Percentiles rank a stretch among this genome's conserved stretches.
These are phyloP conservation scores for Neurospora sublineolata DNA, from an alignment of 495 filamentous ascomycete genomes.

Conservation along the genomic window DNA sequence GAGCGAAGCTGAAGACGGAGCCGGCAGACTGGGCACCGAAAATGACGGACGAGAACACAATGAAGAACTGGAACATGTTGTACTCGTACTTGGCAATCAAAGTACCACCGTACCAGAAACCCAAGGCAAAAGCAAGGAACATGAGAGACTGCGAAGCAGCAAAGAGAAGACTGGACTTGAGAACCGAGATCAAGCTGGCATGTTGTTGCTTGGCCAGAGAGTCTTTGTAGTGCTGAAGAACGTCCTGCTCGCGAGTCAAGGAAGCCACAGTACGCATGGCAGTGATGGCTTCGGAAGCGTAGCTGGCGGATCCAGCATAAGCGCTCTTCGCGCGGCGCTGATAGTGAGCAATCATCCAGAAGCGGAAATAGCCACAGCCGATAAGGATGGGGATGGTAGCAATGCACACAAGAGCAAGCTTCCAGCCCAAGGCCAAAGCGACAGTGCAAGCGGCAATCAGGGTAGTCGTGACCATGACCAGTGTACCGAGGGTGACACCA, in stretches of 20 bases:
- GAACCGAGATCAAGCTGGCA: conserved; percentile 20
- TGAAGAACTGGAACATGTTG: conserved; percentile 68
- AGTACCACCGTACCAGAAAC: conserved; percentile 68
- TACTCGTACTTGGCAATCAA: conserved; percentile 63
- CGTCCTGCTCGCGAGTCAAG: conserved; percentile 49
- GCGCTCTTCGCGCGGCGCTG: conserved; percentile 60
- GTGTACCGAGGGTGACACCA: conserved; percentile 68
- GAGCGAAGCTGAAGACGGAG: conserved; percentile 26
- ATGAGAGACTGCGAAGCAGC: conserved; percentile 68
- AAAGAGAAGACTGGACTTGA: conserved; percentile 44
- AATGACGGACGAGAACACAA: conserved; percentile 53
- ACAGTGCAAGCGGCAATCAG: conserved; percentile 57
- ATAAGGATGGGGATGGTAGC: conserved; percentile 70
- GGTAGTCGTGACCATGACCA: conserved; percentile 65
- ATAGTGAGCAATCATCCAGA: conserved; percentile 59
- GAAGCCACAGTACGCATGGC: conserved; percentile 85
- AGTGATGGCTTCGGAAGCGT: conserved; percentile 78
- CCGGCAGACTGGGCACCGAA: conserved; percentile 31
- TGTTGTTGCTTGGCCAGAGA: conserved; percentile 19
- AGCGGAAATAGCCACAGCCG: conserved; percentile 76
- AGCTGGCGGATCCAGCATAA: conserved; percentile 65
- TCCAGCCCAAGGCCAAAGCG: conserved; percentile 68
- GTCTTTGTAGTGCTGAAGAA: conserved; percentile 52
- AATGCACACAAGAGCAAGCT: conserved; percentile 77
- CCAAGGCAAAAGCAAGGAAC: conserved; percentile 77